phyloP scores from a whole-genome alignment of 2,329 filamentous ascomycete genomes.

The Cordyceps cicadae region DNA sequence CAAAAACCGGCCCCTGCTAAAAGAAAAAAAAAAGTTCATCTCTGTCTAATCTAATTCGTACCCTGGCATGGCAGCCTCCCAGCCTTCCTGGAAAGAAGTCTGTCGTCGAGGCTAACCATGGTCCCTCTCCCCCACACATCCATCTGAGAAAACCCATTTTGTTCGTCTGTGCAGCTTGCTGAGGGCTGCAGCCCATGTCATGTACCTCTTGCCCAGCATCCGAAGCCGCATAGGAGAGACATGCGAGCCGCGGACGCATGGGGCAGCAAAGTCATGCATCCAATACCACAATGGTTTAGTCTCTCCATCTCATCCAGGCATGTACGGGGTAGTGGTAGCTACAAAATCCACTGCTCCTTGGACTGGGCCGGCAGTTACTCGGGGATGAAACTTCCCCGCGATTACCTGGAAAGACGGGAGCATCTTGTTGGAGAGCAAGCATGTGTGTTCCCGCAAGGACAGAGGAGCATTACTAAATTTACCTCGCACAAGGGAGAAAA shows the following conservation, averaged over 20 bases:
- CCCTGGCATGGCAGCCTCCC: too few relatives aligned
- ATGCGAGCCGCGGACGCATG: slow-evolving; percentile 7
- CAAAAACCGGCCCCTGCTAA: not conserved
- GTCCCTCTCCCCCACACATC: slow-evolving; percentile 5
- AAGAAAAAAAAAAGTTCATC: not conserved
- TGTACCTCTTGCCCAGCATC: slow-evolving; percentile 5
- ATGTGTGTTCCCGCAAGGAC: not conserved
- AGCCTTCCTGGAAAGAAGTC: not conserved
- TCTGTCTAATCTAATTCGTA: not conserved
- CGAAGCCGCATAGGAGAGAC: slow-evolving; percentile 7
- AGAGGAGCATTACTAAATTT: too few relatives aligned
- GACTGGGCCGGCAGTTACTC: not conserved
- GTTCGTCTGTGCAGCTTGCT: not conserved
- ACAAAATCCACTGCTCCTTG: slow-evolving; percentile 4
- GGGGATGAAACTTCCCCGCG: not conserved
- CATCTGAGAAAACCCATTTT: slow-evolving; percentile 1
- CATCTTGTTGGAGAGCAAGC: not conserved
- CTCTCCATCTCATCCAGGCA: not conserved
- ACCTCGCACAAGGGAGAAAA: not conserved
- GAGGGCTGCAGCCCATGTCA: not conserved
- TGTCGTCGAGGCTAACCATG: slow-evolving; percentile 4
- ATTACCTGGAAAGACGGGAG: not conserved
- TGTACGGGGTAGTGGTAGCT: not conserved
- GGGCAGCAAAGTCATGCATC: slow-evolving; percentile 7
- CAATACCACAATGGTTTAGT: slow-evolving; percentile 5